phyloP scores from a whole-genome alignment of 2,329 filamentous ascomycete genomes.

The Nigrograna mackinnonii region DNA sequence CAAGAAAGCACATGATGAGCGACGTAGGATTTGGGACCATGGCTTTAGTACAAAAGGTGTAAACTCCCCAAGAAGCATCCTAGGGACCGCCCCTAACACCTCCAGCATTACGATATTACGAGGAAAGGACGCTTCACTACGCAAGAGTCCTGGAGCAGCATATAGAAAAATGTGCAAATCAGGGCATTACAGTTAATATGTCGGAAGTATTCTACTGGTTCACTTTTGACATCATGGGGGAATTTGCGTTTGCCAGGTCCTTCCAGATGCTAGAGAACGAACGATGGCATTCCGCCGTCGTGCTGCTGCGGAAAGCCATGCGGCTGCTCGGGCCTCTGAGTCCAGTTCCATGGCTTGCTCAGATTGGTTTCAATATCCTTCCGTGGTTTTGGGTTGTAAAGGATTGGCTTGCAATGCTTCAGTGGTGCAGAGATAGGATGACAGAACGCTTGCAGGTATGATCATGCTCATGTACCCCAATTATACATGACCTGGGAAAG shows the following conservation, averaged over 20 bases:
- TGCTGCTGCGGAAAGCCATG: constrained; percentile 1
- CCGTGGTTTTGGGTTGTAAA: constrained; percentile 1
- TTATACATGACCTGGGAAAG: neutral
- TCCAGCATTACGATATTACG: too few relatives aligned
- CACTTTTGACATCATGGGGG: constrained; percentile 50
- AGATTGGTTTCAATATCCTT: constrained; percentile 3
- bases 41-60: too few relatives aligned
- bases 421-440: constrained; percentile 6
- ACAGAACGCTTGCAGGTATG: constrained; percentile 4
- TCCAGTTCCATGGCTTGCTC: constrained; percentile 6
- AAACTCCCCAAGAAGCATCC: too few relatives aligned
- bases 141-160: too few relatives aligned
- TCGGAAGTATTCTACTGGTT: constrained; percentile 29
- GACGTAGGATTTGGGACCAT: constrained; percentile 13
- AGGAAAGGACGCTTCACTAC: too few relatives aligned
- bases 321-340: constrained; percentile 4
- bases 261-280: constrained; percentile 31
- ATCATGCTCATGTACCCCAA: too few relatives aligned
- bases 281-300: constrained; percentile 7
- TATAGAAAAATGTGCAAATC: too few relatives aligned
- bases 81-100: too few relatives aligned
- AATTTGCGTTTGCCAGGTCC: constrained; percentile 38
- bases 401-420: constrained; percentile 6
- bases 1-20: constrained; percentile 10
- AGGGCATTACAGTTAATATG: too few relatives aligned